These are phyloP conservation scores for Phlebopus sp. DNA, from an alignment of 1,284 basidiomycete species.

Conservation along the genomic window DNA sequence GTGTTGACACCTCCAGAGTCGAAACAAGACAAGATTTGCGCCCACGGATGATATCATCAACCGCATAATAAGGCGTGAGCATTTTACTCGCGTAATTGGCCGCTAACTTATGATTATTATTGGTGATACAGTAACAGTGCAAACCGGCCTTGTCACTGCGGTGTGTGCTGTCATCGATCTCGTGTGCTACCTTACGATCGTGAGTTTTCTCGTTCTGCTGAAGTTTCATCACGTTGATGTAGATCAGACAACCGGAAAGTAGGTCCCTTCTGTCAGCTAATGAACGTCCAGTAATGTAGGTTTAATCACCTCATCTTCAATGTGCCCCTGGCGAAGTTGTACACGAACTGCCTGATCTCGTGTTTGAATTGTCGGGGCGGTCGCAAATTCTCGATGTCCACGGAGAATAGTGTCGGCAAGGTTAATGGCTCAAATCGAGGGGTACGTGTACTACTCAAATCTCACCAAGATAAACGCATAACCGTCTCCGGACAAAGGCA, in stretches of 20 bases:
- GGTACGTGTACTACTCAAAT: not conserved
- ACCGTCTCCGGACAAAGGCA: not conserved
- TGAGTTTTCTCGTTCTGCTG: slow-evolving; percentile 1
- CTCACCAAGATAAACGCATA: not conserved
- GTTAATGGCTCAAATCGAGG: not conserved
- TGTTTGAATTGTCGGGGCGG: not conserved
- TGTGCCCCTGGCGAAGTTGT: not conserved
- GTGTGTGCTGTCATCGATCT: slow-evolving; percentile 25
- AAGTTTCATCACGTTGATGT: no score
- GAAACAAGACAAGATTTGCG: slow-evolving; percentile 14
- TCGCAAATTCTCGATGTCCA: no score
- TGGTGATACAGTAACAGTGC: slow-evolving; percentile 23
- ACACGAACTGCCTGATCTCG: not conserved
- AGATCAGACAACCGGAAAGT: no score
- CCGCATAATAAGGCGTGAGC: slow-evolving; percentile 3
- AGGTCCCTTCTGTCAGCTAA: no score
- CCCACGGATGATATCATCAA: slow-evolving; percentile 19
- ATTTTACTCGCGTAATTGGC: no score
- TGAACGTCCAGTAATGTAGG: not conserved
- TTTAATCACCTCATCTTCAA: slow-evolving; percentile 1
- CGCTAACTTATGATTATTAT: not conserved
- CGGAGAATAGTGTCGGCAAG: not conserved
- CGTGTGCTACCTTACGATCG: slow-evolving; percentile 21
- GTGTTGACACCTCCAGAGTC: not conserved
- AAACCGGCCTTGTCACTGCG: slow-evolving; percentile 28